Evolutionary conservation across 2,329 filamentous ascomycete genomes (phyloP), one percentile per base, ranked within the genome.

Genomic region (Ceratocystiopsis brevicomis): DNA sequence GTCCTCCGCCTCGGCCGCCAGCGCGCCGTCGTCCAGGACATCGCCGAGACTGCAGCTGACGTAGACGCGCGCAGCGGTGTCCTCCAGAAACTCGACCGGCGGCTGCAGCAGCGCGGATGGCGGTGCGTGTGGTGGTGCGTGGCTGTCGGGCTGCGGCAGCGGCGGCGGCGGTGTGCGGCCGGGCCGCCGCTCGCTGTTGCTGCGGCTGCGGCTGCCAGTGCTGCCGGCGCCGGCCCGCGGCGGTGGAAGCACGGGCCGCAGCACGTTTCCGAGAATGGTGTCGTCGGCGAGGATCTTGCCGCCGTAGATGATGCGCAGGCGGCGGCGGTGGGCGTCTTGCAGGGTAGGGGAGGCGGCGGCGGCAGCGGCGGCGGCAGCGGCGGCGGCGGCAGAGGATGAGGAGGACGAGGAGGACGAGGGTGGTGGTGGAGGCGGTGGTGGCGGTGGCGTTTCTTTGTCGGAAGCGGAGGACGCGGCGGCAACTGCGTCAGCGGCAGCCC

Each of bases 1-100:
- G 19, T 21, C 19, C 19, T 21, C 19, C 1, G 64, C 67, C 45
- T 62, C 59, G 14, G 67, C 68, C 1, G 68, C 69, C 18, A 96
- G 71, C 45, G 94, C 85, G 1, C 66, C 56, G 13, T 71, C 56
- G 0, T 79, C 72, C 13, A 96, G 69, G 21, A 72, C 66, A 57
- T 83, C 77, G 44, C 86, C 86, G 46, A 96, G 82, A 49, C 84
- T 88, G 68, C 88, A 96, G 64, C 93, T 92, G 48, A 96, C 79
- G 59, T 93, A 95, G 53, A 93, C 73, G 38, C 80, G 71, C 10
- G 67, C 62, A n/a, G 68, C 66, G 32, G 67, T 68, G 6, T 78
- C 30, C 18, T 14, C 14, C 3, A 17, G 35, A 13, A 14, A 33
- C 4, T 11, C 11, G 32, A 11, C n/a, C 17, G 15, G 32, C 36